Evolutionary conservation across 345 rosid genomes (phyloP).

Genomic region (Salix arbutifolia): DNA sequence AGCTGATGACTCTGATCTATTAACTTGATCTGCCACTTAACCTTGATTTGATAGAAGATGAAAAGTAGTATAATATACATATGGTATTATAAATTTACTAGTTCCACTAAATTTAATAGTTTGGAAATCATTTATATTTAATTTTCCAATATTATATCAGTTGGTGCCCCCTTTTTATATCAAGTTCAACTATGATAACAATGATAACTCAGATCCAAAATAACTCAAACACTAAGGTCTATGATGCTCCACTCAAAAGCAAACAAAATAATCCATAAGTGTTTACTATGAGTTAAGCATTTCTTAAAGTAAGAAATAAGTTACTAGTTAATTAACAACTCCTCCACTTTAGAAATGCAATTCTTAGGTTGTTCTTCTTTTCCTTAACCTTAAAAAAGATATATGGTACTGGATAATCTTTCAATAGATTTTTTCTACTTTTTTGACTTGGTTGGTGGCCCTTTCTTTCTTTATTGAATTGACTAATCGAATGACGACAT

Average conservation of each 20-base stretch:
- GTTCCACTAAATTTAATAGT: constrained; percentile 55
- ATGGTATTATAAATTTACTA: constrained; percentile 58
- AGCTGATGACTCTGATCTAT: constrained; percentile 35
- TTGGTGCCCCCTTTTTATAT: constrained; percentile 84
- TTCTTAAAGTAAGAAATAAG: too few relatives aligned
- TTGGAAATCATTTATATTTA: constrained; percentile 44
- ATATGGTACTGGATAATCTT: too few relatives aligned
- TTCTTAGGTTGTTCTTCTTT: too few relatives aligned
- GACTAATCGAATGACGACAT: background rate
- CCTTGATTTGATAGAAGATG: constrained; percentile 19
- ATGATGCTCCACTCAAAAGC: too few relatives aligned
- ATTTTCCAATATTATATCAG: constrained; percentile 41
- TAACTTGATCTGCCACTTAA: constrained; percentile 27
- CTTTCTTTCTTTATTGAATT: background rate
- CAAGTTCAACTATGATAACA: constrained; percentile 55
- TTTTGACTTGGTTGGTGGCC: background rate
- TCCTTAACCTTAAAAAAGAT: too few relatives aligned
- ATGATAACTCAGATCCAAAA: too few relatives aligned
- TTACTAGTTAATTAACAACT: too few relatives aligned
- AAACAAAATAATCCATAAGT: too few relatives aligned
- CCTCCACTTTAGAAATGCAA: too few relatives aligned
- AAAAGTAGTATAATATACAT: constrained; percentile 44
- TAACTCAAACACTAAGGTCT: too few relatives aligned
- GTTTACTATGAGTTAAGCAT: too few relatives aligned
- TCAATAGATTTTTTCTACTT: too few relatives aligned